Conservation (phyloP, 2,329 filamentous ascomycete species). For the Cryphonectria parasitica region DNA sequence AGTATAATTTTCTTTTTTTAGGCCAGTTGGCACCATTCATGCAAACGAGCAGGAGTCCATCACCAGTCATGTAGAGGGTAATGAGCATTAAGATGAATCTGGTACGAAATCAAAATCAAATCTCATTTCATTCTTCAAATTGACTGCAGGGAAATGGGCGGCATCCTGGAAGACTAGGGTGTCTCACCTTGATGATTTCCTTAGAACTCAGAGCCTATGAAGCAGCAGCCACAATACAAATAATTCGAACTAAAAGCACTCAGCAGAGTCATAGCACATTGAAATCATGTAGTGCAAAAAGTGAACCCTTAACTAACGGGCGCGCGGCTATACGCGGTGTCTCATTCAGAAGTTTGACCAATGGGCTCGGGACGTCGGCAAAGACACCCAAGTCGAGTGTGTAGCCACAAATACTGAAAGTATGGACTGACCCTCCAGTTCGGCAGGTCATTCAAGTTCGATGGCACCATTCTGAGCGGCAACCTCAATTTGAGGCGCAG, state of each 20-base stretch:
- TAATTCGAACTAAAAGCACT: neutral
- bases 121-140: conserved; percentile 7
- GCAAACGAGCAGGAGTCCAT: neutral
- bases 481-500: neutral
- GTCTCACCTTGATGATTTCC: neutral
- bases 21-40: neutral
- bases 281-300: neutral
- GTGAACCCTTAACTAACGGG: neutral
- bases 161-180: neutral
- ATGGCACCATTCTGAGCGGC: neutral
- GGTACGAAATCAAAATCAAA: neutral
- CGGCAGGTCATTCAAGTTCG: neutral
- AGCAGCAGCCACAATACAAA: neutral
- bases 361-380: neutral
- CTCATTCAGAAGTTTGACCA: neutral
- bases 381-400: neutral
- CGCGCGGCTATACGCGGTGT: neutral
- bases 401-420: neutral
- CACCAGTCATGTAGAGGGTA: neutral
- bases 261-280: neutral
- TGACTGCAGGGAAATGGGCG: neutral
- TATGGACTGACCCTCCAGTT: neutral
- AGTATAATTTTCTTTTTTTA: neutral
- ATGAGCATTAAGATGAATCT: neutral
- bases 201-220: neutral